Percentiles rank a stretch among this genome's conserved stretches.
Conservation (phyloP, 139 green algal genomes). For the Picochlorum sp. region DNA sequence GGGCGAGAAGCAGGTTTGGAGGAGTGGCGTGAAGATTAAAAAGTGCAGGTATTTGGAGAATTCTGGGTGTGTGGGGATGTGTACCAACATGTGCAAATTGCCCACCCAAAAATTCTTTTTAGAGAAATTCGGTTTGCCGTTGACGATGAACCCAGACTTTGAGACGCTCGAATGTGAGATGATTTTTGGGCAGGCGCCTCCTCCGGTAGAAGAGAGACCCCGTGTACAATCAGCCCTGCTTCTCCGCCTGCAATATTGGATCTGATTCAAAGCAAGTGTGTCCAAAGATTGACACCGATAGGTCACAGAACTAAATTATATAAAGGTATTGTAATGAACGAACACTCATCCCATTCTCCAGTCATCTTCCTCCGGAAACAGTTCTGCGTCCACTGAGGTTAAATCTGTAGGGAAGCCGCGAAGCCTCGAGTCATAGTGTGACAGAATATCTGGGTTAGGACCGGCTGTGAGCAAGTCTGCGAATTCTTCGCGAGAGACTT, state of each 20-base stretch:
- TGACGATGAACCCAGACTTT: conserved; percentile 62
- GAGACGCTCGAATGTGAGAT: conserved; percentile 51
- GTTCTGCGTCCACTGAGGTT: background rate
- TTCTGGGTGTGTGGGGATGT: conserved; percentile 40
- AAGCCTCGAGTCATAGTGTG: conserved; percentile 42
- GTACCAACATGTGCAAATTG: conserved; percentile 38
- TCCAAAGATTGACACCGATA: conserved; percentile 48
- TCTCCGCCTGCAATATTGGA: conserved; percentile 27
- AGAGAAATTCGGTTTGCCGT: conserved; percentile 43
- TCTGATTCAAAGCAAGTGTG: conserved; percentile 18
- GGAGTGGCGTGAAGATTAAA: conserved; percentile 41
- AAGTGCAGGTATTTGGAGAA: conserved; percentile 58
- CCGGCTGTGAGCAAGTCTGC: conserved; percentile 43
- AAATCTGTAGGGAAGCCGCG: conserved; percentile 2
- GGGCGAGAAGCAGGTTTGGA: conserved; percentile 25
- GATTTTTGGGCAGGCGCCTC: conserved; percentile 40
- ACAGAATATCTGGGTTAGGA: conserved; percentile 40
- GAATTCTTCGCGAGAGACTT: conserved; percentile 69
- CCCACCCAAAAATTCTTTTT: conserved; percentile 50
- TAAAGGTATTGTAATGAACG: too few species aligned
- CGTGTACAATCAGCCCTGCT: conserved; percentile 40
- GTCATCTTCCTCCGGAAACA: conserved; percentile 1
- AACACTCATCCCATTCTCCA: background rate
- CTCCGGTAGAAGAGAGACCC: conserved; percentile 41
- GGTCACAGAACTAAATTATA: too few species aligned